A percentile compares a stretch with the other conserved stretches of the same genome.
Conservation (phyloP, 208 protist genomes). For the Entamoeba dispar region DNA sequence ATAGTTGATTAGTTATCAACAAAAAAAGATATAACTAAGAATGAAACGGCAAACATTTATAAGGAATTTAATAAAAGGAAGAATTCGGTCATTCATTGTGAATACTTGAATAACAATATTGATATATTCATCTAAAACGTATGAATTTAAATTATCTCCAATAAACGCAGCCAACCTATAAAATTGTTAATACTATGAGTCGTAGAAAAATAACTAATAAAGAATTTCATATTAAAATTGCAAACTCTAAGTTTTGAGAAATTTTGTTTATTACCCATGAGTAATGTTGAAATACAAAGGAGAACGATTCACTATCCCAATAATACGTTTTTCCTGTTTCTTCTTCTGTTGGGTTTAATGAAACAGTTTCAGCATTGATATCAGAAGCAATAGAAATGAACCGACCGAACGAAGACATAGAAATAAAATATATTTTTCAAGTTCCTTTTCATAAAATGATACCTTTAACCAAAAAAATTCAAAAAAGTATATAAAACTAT, state of each 20-base stretch:
- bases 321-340: background rate
- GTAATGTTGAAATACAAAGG: background rate
- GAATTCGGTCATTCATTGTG: background rate
- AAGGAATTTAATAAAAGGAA: background rate
- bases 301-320: background rate
- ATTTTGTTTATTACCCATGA: background rate
- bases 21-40: no score
- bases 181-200: background rate
- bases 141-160: background rate
- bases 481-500: no score
- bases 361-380: background rate
- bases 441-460: background rate
- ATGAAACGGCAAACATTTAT: background rate
- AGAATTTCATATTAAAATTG: background rate
- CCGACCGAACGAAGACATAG: background rate
- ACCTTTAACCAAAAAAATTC: no score
- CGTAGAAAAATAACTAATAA: background rate
- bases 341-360: background rate
- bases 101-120: background rate
- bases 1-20: no score
- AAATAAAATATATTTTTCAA: background rate
- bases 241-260: background rate
- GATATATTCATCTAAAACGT: background rate
- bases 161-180: background rate
- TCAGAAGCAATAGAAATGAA: background rate